phyloP scores from a whole-genome alignment of 352 stramenopile species.

The Saprolegnia diclina region DNA sequence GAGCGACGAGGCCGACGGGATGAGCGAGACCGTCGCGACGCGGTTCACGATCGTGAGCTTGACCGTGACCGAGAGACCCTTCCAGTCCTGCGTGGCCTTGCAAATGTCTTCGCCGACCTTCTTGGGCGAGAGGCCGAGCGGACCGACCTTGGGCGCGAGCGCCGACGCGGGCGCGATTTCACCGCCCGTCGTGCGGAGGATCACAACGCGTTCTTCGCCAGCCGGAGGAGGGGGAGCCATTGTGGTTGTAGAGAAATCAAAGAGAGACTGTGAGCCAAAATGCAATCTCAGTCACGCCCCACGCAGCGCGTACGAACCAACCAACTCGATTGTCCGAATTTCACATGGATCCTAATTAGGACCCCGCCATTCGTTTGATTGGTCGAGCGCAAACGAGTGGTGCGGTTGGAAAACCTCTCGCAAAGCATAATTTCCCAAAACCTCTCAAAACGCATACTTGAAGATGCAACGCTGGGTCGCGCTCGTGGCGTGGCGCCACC shows the following conservation, averaged over 20 bases:
- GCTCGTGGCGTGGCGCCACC: constrained; percentile 11
- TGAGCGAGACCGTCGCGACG: constrained; percentile 94
- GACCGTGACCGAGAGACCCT: constrained; percentile 99
- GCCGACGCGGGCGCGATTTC: constrained; percentile 98
- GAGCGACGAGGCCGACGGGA: constrained; percentile 97
- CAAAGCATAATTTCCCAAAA: not conserved
- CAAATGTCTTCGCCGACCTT: constrained; percentile 99
- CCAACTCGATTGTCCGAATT: too few relatives aligned
- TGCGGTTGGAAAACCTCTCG: not conserved
- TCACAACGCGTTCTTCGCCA: constrained; percentile 90
- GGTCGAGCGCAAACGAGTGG: too few relatives aligned
- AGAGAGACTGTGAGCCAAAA: constrained; percentile 12
- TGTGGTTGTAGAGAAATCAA: constrained; percentile 33
- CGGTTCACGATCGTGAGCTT: constrained; percentile 99
- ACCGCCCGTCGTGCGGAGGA: constrained; percentile 98
- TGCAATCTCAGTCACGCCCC: not conserved
- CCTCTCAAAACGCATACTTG: constrained; percentile 1
- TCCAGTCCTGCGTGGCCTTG: constrained; percentile 99
- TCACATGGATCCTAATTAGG: too few relatives aligned
- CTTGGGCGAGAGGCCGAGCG: constrained; percentile 99
- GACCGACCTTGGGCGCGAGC: constrained; percentile 99
- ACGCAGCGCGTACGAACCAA: not conserved
- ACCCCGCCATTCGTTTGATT: too few relatives aligned
- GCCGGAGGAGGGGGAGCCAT: constrained; percentile 84
- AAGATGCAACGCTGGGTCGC: not conserved